These are phyloP conservation scores for Gloeopeniophorella convolvens DNA, from an alignment of 768 basidiomycete genomes.

Conservation along the genomic window DNA sequence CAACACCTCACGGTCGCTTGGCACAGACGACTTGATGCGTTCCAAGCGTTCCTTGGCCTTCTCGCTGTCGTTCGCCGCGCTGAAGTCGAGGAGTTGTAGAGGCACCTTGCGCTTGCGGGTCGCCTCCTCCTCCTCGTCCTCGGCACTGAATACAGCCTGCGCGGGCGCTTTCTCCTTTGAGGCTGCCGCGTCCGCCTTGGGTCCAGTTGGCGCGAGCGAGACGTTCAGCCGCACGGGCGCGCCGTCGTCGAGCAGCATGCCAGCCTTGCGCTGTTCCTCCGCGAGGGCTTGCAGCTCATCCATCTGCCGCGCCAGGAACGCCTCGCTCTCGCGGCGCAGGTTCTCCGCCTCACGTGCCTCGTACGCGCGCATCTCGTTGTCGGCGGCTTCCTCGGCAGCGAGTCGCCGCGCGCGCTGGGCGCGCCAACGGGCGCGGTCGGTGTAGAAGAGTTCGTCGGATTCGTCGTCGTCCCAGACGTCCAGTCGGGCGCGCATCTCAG, in stretches of 20 bases:
- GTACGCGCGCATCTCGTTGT: constrained; percentile 72
- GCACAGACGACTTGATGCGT: constrained; percentile 68
- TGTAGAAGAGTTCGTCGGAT: constrained; percentile 88
- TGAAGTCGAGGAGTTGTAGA: constrained; percentile 87
- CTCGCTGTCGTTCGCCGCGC: constrained; percentile 70
- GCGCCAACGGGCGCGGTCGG: constrained; percentile 90
- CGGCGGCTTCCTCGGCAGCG: constrained; percentile 73
- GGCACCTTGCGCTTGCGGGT: constrained; percentile 77
- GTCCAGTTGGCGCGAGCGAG: constrained; percentile 47
- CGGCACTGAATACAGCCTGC: constrained; percentile 67
- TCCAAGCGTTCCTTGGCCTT: constrained; percentile 76
- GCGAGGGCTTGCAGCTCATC: constrained; percentile 91
- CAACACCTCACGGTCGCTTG: constrained; percentile 67
- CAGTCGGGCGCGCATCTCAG: constrained; percentile 73
- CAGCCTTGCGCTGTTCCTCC: constrained; percentile 86
- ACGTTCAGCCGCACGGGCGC: constrained; percentile 86
- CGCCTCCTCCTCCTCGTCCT: constrained; percentile 81
- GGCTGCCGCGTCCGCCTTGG: constrained; percentile 34
- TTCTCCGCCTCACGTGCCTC: constrained; percentile 87
- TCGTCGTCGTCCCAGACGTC: constrained; percentile 92
- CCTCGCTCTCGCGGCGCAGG: constrained; percentile 84
- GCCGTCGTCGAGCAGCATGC: constrained; percentile 85
- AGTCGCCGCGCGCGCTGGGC: constrained; percentile 63
- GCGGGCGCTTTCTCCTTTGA: constrained; percentile 36
- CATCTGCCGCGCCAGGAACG: constrained; percentile 90